Percentiles rank a stretch among this genome's conserved stretches.
phyloP scores from a whole-genome alignment of 768 basidiomycete genomes.

The Albatrellus ellisii region DNA sequence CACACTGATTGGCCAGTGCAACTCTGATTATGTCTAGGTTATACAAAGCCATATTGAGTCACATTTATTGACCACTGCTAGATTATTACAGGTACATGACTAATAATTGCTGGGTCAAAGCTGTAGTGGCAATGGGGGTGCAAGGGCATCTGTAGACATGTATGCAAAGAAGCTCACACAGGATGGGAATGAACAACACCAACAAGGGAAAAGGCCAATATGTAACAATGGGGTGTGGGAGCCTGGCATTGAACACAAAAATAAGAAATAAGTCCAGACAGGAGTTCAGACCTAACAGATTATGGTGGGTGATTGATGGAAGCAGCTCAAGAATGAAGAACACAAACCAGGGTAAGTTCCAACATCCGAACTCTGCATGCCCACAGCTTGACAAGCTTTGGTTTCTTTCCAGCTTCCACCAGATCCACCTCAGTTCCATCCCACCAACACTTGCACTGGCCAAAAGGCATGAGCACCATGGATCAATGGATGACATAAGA shows the following conservation, averaged over 20 bases:
- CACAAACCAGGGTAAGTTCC: conserved; percentile 79
- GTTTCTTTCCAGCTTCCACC: conserved; percentile 37
- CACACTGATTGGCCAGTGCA: no score
- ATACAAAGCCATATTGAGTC: no score
- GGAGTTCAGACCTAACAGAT: conserved; percentile 8
- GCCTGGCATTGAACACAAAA: background rate
- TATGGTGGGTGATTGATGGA: background rate
- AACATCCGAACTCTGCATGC: conserved; percentile 96
- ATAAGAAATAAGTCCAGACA: background rate
- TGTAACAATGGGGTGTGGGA: background rate
- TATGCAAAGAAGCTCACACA: background rate
- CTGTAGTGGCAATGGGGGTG: no score
- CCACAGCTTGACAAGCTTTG: conserved; percentile 77
- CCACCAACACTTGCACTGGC: conserved; percentile 98
- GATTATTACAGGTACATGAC: no score
- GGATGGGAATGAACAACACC: background rate
- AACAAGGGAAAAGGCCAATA: background rate
- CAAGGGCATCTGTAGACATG: conserved; percentile 7
- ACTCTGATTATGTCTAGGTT: no score
- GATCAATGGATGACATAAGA: no score
- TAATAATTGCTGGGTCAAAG: no score
- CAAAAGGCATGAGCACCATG: no score
- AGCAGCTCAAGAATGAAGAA: conserved; percentile 10
- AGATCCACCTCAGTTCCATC: conserved; percentile 90
- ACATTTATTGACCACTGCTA: no score